Base-by-base conservation (phyloP, 2,329 filamentous ascomycete genomes). In the Fusarium camptoceras region DNA sequence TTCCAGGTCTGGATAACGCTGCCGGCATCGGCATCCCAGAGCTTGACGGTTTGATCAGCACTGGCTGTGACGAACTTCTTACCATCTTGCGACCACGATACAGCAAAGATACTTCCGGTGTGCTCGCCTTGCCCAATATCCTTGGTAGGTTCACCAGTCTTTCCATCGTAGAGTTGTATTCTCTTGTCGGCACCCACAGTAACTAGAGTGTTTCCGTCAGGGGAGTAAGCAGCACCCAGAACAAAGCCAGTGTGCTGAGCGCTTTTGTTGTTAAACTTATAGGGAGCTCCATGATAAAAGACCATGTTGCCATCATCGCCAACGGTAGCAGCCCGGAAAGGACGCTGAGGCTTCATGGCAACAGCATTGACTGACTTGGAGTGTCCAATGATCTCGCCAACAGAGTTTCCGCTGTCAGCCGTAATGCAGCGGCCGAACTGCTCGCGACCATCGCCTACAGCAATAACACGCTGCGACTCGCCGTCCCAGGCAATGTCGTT, bases 401-500 rank as follows among this genome's bases (percentile, higher is more conserved):
- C 94, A 51, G 91, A 94, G 83, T 99, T 99, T 70, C 96, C 96
- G 77, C 93, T 97, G 81, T 98, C 96, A 73, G 93, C 93, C 28
- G 94, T 98, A 78, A 98, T 94, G 83, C 94, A 97, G 80, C 95
- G 93, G 16, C 95, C 95, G 78, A 94, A 98, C 59, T 94, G 89
- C 83, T 98, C 94, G 77, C 95, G 94, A 54, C 96, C 96, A 75
- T 98, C 93, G 46, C 96, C 96, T 8, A 99, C 95, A 6, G 95
- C 96, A 76, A 98, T 98, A 77, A 99, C 91, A 51, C 96, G 91
- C 83, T 98, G 94, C 66, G 93, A 97, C 81, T 99, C 96, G 60
- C 94, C 95, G 76, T 98, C 96, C 94, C 96, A 99, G 2, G 94
- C 95, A 71, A 99, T 89, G 79, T 99, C 96, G 78, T 97, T 97